These are phyloP conservation scores for Solanum chaucha DNA, from an alignment of 257 asterid species.

Conservation along the genomic window DNA sequence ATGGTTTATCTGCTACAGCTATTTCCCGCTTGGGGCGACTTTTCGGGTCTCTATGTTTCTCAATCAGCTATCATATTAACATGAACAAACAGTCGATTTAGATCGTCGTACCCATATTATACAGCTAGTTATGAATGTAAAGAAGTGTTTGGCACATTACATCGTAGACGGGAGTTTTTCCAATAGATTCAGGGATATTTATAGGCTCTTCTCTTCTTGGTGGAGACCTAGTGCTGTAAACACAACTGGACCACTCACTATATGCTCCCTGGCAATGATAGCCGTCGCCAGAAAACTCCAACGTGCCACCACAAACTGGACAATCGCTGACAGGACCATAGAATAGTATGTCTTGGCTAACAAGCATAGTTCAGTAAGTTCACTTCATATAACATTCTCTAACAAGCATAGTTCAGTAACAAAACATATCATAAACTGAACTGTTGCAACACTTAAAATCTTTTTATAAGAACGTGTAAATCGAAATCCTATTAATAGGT, in stretches of 20 bases:
- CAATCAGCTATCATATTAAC: constrained; percentile 33
- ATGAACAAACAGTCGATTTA: background rate
- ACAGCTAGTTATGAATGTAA: background rate
- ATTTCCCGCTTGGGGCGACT: constrained; percentile 10
- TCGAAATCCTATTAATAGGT: background rate
- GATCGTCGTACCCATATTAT: background rate
- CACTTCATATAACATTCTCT: background rate
- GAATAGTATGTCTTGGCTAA: constrained; percentile 65
- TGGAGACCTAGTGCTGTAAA: constrained; percentile 40
- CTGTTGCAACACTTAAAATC: background rate
- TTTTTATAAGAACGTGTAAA: background rate
- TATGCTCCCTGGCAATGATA: constrained; percentile 51
- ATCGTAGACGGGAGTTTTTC: constrained; percentile 30
- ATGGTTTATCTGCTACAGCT: constrained; percentile 30
- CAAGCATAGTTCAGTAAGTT: background rate
- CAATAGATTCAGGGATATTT: constrained; percentile 51
- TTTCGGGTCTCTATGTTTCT: constrained; percentile 30
- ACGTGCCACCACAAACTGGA: constrained; percentile 38
- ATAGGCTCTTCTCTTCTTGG: constrained; percentile 46
- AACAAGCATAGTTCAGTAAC: background rate
- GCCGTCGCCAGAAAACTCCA: constrained; percentile 15
- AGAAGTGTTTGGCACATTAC: constrained; percentile 15
- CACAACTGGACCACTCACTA: constrained; percentile 75
- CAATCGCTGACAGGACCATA: constrained; percentile 56
- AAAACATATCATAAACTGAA: background rate